These are phyloP conservation scores for Delitschia confertaspora DNA, from an alignment of 495 filamentous ascomycete species.

Conservation along the genomic window DNA sequence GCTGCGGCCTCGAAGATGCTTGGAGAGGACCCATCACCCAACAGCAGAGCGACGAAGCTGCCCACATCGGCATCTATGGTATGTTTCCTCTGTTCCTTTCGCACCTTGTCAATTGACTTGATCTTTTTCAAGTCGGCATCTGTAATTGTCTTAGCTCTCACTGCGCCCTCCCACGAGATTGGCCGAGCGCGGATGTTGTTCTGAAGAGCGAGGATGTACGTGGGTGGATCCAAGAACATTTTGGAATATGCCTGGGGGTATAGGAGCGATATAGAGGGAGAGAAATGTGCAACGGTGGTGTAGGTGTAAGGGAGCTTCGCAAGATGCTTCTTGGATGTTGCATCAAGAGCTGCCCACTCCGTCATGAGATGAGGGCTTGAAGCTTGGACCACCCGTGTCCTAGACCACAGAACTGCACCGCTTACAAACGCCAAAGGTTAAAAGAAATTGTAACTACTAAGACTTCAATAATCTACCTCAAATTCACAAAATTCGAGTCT, in stretches of 20 bases:
- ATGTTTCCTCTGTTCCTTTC: conserved; percentile 74
- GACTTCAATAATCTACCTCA: no score
- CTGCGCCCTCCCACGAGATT: conserved; percentile 96
- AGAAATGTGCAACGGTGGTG: background rate
- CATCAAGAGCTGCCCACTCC: conserved; percentile 18
- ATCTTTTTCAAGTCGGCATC: conserved; percentile 93
- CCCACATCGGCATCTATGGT: conserved; percentile 69
- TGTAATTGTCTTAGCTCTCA: conserved; percentile 85
- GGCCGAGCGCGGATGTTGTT: conserved; percentile 89
- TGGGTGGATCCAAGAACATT: conserved; percentile 85
- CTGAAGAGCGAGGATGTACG: conserved; percentile 82
- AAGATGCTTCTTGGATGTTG: conserved; percentile 15
- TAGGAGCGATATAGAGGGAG: background rate
- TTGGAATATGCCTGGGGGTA: conserved; percentile 19
- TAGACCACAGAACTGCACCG: no score
- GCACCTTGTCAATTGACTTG: conserved; percentile 93
- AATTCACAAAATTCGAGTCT: no score
- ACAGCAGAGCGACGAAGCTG: conserved; percentile 68
- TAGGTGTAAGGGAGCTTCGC: conserved; percentile 2
- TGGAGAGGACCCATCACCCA: conserved; percentile 59
- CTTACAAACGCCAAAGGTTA: no score
- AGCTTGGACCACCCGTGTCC: conserved; percentile 19
- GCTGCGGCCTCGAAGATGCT: conserved; percentile 76
- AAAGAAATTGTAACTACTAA: no score
- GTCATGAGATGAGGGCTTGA: conserved; percentile 17